Evolutionary conservation across 257 asterid species (phyloP).

Genomic region (Solanum ahanhuiri): DNA sequence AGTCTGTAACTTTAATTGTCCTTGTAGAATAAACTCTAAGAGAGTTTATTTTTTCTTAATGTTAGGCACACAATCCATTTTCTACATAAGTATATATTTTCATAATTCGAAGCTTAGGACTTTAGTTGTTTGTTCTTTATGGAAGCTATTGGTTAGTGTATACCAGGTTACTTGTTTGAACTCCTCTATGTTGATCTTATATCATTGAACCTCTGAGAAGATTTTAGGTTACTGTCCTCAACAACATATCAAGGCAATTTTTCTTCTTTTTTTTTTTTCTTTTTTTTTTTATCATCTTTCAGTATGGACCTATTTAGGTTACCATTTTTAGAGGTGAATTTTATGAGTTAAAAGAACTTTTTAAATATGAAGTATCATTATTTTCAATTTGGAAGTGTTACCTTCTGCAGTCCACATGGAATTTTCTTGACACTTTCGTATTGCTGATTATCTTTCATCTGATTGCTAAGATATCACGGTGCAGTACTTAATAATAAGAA

Average conservation of each 20-base stretch:
- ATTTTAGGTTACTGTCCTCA: neutral
- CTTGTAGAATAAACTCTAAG: neutral
- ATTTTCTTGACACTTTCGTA: neutral
- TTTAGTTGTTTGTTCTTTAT: neutral
- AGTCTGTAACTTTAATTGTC: neutral
- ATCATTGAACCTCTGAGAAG: neutral
- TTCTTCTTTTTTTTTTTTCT: neutral
- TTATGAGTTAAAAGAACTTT: neutral
- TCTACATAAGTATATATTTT: neutral
- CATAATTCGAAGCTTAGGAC: neutral
- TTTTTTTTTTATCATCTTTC: neutral
- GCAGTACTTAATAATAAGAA: neutral
- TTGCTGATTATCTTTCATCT: neutral
- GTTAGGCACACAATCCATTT: neutral
- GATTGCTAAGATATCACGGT: neutral
- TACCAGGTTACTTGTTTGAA: neutral
- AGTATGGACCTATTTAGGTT: neutral
- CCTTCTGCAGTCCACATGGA: neutral
- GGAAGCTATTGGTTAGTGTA: neutral
- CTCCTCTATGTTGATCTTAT: neutral
- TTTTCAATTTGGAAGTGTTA: neutral
- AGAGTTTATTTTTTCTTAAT: neutral
- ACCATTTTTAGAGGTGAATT: neutral
- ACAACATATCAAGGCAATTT: neutral
- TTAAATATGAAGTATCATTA: neutral